Conservation (phyloP, 2,329 filamentous ascomycete species). For the Alternaria gaisen region DNA sequence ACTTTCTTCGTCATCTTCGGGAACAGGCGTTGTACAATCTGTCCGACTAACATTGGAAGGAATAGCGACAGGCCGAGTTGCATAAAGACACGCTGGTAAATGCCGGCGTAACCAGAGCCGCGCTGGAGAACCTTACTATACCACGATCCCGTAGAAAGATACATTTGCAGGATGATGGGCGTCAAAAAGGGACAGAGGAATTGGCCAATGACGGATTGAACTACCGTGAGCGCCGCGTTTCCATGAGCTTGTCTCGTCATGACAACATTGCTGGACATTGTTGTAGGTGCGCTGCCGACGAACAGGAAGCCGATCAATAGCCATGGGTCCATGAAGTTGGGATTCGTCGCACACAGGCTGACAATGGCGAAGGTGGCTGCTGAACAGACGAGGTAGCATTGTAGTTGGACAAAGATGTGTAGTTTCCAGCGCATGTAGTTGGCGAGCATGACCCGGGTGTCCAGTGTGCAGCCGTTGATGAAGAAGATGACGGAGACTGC, state of each 20-base stretch:
- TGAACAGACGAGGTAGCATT: conserved; percentile 73
- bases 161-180: conserved; percentile 69
- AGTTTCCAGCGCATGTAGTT: conserved; percentile 74
- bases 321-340: conserved; percentile 66
- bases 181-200: conserved; percentile 73
- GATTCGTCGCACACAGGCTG: conserved; percentile 60
- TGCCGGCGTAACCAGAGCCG: conserved; percentile 62
- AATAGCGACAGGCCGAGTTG: conserved; percentile 74
- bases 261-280: conserved; percentile 76
- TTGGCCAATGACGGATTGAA: conserved; percentile 76
- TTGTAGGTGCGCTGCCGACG: conserved; percentile 74
- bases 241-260: conserved; percentile 76
- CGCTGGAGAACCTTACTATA: conserved; percentile 66
- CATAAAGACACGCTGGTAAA: conserved; percentile 73
- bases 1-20: conserved; percentile 63
- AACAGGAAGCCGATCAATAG: conserved; percentile 74
- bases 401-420: conserved; percentile 72
- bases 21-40: conserved; percentile 66
- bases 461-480: conserved; percentile 74
- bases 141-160: conserved; percentile 62
- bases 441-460: conserved; percentile 66
- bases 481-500: conserved; percentile 75
- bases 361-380: conserved; percentile 67
- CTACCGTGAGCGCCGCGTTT: conserved; percentile 59
- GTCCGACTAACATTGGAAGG: conserved; percentile 69